Evolutionary conservation across 2,329 filamentous ascomycete species (phyloP).

Genomic region (Ceratocystis huliohia): DNA sequence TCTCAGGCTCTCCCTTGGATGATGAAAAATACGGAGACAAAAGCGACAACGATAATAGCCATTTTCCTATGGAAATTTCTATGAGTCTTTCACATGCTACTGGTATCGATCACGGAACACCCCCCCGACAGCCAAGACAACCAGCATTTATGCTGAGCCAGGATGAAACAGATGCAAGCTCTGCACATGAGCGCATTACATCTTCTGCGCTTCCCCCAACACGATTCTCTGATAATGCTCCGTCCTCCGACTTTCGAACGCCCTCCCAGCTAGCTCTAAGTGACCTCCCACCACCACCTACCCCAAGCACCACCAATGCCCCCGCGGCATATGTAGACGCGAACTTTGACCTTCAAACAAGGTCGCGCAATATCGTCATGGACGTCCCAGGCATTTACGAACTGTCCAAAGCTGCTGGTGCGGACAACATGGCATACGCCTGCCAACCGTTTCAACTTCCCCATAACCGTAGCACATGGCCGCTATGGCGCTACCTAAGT

Average conservation of each 20-base stretch:
- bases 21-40: neutral
- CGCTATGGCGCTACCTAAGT: constrained; percentile 18
- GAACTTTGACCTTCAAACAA: too few species aligned
- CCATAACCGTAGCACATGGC: constrained; percentile 9
- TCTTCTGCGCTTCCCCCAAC: neutral
- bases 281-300: neutral
- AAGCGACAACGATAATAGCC: too few species aligned
- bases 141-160: neutral
- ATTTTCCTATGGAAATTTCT: neutral
- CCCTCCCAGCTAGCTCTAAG: neutral
- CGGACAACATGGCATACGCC: constrained; percentile 1
- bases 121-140: constrained; percentile 4
- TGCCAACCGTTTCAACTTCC: constrained; percentile 14
- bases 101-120: constrained; percentile 13
- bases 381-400: neutral
- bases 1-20: neutral
- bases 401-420: neutral
- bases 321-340: too few species aligned
- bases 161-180: neutral
- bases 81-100: constrained; percentile 6
- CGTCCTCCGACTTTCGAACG: neutral
- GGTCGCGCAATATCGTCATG: neutral
- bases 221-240: neutral
- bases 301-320: neutral
- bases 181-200: neutral